phyloP scores from a whole-genome alignment of 208 protist species.

The Crithidia sp. region DNA sequence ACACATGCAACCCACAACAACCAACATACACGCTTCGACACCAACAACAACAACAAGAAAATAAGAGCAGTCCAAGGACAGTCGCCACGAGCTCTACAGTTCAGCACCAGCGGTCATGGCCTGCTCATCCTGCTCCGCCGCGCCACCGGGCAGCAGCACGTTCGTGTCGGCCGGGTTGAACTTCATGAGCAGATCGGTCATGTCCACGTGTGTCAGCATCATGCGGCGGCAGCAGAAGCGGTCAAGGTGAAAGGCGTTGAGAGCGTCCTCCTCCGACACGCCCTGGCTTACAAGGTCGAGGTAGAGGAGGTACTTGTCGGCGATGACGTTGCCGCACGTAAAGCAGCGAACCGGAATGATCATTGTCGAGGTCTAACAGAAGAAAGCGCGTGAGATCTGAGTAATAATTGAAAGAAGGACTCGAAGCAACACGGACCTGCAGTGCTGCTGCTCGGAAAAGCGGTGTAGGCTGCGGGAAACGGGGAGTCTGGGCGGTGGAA shows the following conservation, averaged over 20 bases:
- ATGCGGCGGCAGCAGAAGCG: constrained; percentile 99
- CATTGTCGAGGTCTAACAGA: constrained; percentile 72
- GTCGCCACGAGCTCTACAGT: neutral
- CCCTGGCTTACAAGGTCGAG: constrained; percentile 93
- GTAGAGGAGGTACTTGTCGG: constrained; percentile 98
- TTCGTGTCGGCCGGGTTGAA: constrained; percentile 91
- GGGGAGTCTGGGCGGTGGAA: too few species aligned
- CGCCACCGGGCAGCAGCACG: constrained; percentile 33
- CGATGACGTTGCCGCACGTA: constrained; percentile 99
- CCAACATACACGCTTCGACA: neutral
- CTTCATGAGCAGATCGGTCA: constrained; percentile 98
- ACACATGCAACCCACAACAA: too few species aligned
- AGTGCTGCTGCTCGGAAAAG: too few species aligned
- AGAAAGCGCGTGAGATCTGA: neutral
- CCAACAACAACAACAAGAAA: neutral
- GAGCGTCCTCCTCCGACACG: constrained; percentile 94
- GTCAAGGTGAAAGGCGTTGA: constrained; percentile 96
- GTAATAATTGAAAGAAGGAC: constrained; percentile 7
- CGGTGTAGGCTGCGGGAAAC: too few species aligned
- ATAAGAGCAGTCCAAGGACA: neutral
- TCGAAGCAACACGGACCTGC: too few species aligned
- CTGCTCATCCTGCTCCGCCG: neutral
- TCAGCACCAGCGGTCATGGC: neutral
- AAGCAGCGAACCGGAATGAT: constrained; percentile 99
- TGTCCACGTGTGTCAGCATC: constrained; percentile 99